phyloP scores from a whole-genome alignment of 257 asterid genomes.

The Penstemon eatonii region DNA sequence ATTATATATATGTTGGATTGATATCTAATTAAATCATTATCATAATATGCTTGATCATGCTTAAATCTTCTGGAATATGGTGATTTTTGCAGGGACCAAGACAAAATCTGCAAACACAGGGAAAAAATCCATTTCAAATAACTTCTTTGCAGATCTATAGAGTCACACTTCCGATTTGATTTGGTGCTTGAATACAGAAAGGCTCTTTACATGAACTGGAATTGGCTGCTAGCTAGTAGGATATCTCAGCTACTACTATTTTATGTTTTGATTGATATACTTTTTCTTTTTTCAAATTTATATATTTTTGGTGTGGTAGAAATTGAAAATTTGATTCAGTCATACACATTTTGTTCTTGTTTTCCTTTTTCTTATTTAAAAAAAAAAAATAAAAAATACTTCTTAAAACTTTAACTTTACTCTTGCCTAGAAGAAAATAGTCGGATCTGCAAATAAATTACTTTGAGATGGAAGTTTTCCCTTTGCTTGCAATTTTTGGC shows the following conservation, averaged over 20 bases:
- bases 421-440: no score
- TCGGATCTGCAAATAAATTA: no score
- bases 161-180: neutral
- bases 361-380: no score
- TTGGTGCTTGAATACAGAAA: neutral
- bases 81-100: constrained; percentile 60
- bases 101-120: constrained; percentile 49
- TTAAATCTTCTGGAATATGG: constrained; percentile 15
- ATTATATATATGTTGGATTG: neutral
- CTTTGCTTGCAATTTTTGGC: no score
- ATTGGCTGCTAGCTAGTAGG: neutral
- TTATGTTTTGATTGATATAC: neutral
- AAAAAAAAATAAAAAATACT: no score
- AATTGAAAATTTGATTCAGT: neutral
- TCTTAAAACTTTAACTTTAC: no score
- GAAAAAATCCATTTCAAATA: constrained; percentile 38
- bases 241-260: neutral
- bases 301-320: neutral
- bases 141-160: constrained; percentile 74
- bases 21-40: neutral
- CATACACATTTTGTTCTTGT: neutral
- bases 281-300: neutral
- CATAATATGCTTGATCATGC: neutral
- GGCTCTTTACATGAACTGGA: neutral
- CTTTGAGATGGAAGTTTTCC: no score